These are phyloP conservation scores for Cnidoscolus chayamansa DNA, from an alignment of 441 rosid genomes.

Conservation along the genomic window DNA sequence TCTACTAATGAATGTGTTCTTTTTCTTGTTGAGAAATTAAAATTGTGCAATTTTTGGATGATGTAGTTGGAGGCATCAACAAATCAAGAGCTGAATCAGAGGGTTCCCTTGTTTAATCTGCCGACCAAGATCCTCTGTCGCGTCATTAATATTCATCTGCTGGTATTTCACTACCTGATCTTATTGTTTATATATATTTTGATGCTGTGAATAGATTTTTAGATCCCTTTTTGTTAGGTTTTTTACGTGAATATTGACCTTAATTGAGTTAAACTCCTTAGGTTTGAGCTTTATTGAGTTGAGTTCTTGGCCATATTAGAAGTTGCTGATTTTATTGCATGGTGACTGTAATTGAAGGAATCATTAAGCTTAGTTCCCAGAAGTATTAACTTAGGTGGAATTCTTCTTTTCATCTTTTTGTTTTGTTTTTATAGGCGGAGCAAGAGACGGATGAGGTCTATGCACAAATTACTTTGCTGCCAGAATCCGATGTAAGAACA, in stretches of 20 bases:
- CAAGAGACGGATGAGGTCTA: constrained; percentile 93
- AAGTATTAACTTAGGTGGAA: constrained; percentile 18
- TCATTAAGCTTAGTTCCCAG: constrained; percentile 5
- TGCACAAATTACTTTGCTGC: constrained; percentile 83
- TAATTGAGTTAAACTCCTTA: background rate
- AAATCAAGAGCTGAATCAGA: constrained; percentile 72
- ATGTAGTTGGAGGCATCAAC: constrained; percentile 81
- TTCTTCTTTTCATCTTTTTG: background rate
- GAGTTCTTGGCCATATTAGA: background rate
- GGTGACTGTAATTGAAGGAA: background rate
- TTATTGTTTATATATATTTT: background rate
- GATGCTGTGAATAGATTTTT: constrained; percentile 13
- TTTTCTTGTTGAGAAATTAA: constrained; percentile 5
- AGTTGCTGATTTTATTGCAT: background rate
- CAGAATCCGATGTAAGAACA: constrained; percentile 60
- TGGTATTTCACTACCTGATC: constrained; percentile 41
- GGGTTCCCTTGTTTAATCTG: constrained; percentile 61
- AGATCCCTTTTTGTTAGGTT: background rate
- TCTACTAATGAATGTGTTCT: constrained; percentile 15
- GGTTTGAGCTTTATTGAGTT: background rate
- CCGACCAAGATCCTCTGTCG: constrained; percentile 84
- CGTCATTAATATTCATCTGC: constrained; percentile 58
- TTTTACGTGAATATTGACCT: constrained; percentile 3
- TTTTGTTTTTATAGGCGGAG: constrained; percentile 56
- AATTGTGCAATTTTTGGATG: constrained; percentile 27